Conservation (phyloP, 1,139 yeast species). For the Lodderomyces margitis region DNA sequence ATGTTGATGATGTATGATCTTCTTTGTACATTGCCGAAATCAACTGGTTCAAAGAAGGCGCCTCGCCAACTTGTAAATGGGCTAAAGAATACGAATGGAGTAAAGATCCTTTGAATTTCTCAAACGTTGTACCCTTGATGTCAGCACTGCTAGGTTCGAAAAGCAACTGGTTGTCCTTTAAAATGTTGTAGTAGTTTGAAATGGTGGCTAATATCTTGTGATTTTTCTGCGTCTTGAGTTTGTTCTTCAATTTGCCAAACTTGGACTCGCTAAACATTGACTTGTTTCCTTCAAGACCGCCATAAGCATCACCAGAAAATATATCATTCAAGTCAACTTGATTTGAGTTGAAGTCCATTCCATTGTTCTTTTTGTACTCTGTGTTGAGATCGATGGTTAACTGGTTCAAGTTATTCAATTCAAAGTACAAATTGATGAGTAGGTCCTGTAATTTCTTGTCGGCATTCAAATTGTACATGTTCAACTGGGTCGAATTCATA, state of each 20-base stretch:
- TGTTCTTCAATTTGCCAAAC: conserved; percentile 13
- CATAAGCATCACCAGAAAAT: conserved; percentile 30
- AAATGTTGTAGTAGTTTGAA: conserved; percentile 19
- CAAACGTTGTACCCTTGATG: conserved; percentile 13
- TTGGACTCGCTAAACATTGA: conserved; percentile 12
- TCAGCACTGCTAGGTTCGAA: conserved; percentile 36
- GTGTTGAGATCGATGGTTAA: conserved; percentile 16
- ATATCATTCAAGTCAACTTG: conserved; percentile 14
- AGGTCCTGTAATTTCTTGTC: conserved; percentile 25
- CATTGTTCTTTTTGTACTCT: conserved; percentile 15
- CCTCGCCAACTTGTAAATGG: conserved; percentile 36
- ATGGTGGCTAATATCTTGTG: conserved; percentile 19
- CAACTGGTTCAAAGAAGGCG: conserved; percentile 34
- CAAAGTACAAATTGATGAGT: conserved; percentile 30
- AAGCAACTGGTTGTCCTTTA: conserved; percentile 32
- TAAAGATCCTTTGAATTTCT: conserved; percentile 24
- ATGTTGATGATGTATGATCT: conserved; percentile 16
- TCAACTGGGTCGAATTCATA: conserved; percentile 57
- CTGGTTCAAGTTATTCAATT: conserved; percentile 25
- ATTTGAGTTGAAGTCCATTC: conserved; percentile 8
- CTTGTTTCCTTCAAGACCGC: conserved; percentile 14
- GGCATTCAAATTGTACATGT: conserved; percentile 35
- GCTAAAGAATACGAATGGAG: conserved; percentile 32
- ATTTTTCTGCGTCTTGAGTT: conserved; percentile 15
- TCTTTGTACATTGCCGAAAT: conserved; percentile 30